Evolutionary conservation across 345 rosid species (phyloP), one percentile per base, ranked within the genome.

Genomic region (Linum tenue): DNA sequence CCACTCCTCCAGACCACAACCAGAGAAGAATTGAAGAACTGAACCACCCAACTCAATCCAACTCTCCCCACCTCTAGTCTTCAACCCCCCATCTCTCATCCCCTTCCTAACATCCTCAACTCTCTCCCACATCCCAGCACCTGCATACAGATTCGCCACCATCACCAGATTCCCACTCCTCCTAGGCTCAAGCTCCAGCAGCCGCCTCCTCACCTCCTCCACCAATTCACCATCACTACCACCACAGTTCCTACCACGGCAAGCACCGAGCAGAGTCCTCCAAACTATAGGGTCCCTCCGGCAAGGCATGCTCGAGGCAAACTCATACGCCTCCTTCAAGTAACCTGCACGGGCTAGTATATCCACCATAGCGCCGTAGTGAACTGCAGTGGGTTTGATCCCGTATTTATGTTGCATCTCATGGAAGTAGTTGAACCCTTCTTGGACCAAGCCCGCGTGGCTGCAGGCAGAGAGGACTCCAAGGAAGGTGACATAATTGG

Each of bases 401-500:
- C 84, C 83, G 67, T 90, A 81, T 40, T 3, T 39, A 62, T 71
- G 76, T 80, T 84, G 84, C 94, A 92, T 88, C 44, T 86, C 85
- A 55, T 55, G 71, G 55, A 88, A 88, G 72, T 84, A 86, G 37
- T 40, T 76, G 72, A 82, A 85, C 37, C 89, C 95, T 5, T 85
- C 87, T 12, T 84, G 84, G 17, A 90, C 96, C 65, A 90, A 60
- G 15, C 96, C 90, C 0, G 85, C 81, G 66, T 88, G 90, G 70
- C 95, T 85, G 64, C 96, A 90, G 40, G 96, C 97, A 69, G 75
- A 86, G 53, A 92, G 84, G 67, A 90, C 96, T 7, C 96, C 92
- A 2, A 92, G 89, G 77, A 86, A 92, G 0, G 98, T 90, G 53
- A 90, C 96, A 37, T 77, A 78, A 73, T 90, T 92, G 7, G 96